Percentiles rank a stretch among this genome's conserved stretches.
Conservation (phyloP, 345 rosid species). For the Passiflora organensis region DNA sequence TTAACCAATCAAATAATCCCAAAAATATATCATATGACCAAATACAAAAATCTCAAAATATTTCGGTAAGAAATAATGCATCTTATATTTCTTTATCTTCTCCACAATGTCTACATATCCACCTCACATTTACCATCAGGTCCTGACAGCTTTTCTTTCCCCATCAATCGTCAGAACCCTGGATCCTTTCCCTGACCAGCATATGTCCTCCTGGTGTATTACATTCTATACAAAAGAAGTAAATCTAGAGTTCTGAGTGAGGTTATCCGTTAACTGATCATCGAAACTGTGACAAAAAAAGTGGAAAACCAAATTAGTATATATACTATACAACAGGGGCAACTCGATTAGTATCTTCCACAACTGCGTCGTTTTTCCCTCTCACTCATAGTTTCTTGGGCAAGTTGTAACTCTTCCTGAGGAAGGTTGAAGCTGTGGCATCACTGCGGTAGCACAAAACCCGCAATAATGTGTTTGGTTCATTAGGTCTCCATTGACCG, state of each 20-base stretch:
- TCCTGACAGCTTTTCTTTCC: too few relatives aligned
- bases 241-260: not conserved
- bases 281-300: not conserved
- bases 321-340: not conserved
- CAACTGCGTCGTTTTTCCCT: not conserved
- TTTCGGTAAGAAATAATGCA: too few relatives aligned
- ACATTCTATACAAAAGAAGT: not conserved
- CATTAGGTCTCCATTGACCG: conserved; percentile 23
- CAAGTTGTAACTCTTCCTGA: conserved; percentile 36
- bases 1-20: too few relatives aligned
- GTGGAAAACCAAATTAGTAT: not conserved
- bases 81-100: too few relatives aligned
- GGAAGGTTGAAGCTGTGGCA: conserved; percentile 21
- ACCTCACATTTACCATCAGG: not conserved
- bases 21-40: too few relatives aligned
- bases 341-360: not conserved
- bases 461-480: conserved; percentile 24
- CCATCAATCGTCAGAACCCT: not conserved
- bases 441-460: conserved; percentile 26
- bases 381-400: conserved; percentile 58
- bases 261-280: not conserved
- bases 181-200: not conserved
- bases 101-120: too few relatives aligned
- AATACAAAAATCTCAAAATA: too few relatives aligned
- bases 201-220: not conserved